A percentile compares a stretch with the other conserved stretches of the same genome.
phyloP scores from a whole-genome alignment of 768 basidiomycete genomes.

The Peribolospora kevripleyi region DNA sequence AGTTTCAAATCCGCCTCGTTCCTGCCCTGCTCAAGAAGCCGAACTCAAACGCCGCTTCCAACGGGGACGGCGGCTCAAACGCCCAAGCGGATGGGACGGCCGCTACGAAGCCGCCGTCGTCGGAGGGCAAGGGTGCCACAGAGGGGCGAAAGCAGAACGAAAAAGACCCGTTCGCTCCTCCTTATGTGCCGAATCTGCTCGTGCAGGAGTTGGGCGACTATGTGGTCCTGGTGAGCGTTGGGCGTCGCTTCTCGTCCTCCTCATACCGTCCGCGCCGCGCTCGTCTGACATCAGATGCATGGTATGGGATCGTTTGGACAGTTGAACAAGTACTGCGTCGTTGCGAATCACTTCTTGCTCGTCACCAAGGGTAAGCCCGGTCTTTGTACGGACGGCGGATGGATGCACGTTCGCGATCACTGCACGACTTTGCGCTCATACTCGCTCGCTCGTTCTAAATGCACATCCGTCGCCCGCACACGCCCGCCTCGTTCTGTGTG shows the following conservation, averaged over 20 bases:
- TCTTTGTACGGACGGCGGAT: neutral
- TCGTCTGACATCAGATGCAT: neutral
- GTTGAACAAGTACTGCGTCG: conserved; percentile 70
- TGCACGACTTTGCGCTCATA: no score
- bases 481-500: neutral
- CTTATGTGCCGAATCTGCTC: conserved; percentile 50
- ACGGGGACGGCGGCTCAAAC: conserved; percentile 13
- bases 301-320: conserved; percentile 16
- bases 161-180: conserved; percentile 58
- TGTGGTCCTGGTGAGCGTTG: conserved; percentile 32
- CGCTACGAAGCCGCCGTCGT: conserved; percentile 10
- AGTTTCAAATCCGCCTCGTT: conserved; percentile 74
- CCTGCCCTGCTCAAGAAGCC: conserved; percentile 66
- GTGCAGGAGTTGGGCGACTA: conserved; percentile 41
- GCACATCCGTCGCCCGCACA: no score
- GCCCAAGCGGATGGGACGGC: conserved; percentile 8
- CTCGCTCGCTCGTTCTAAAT: neutral
- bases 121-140: conserved; percentile 1
- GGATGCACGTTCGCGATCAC: neutral
- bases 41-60: conserved; percentile 17
- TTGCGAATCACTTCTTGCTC: conserved; percentile 65
- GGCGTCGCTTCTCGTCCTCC: conserved; percentile 34
- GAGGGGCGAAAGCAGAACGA: conserved; percentile 19
- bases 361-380: conserved; percentile 47
- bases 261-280: neutral